Evolutionary conservation across 1,284 basidiomycete species (phyloP).

Genomic region (Heterobasidion irregulare): DNA sequence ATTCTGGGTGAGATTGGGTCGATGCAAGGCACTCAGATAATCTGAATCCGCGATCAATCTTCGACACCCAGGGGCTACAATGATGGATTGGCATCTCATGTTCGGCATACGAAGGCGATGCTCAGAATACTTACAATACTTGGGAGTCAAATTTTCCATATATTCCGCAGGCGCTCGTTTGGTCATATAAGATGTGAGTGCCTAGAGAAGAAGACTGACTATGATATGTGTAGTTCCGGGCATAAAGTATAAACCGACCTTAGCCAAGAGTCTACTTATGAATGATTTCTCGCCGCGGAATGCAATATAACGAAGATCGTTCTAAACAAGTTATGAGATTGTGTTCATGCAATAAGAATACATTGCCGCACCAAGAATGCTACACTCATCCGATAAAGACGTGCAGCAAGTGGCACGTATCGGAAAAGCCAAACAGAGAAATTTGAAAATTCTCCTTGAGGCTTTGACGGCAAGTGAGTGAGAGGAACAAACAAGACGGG

Average conservation of each 20-base stretch:
- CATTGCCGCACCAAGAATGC: slow-evolving; percentile 21
- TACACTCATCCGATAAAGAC: slow-evolving; percentile 24
- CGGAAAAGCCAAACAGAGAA: slow-evolving; percentile 26
- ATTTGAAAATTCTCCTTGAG: not conserved
- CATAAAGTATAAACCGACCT: not conserved
- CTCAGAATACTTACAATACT: slow-evolving; percentile 25
- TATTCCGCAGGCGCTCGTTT: slow-evolving; percentile 29
- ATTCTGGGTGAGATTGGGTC: slow-evolving; percentile 31
- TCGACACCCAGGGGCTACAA: slow-evolving; percentile 28
- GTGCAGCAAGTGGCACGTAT: slow-evolving; percentile 30
- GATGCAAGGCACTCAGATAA: slow-evolving; percentile 29
- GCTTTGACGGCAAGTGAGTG: not conserved
- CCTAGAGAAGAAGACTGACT: slow-evolving; percentile 11
- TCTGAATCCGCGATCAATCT: slow-evolving; percentile 27
- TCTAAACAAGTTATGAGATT: not conserved
- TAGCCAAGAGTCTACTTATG: not conserved
- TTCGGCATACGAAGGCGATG: not conserved
- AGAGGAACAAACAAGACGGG: no score
- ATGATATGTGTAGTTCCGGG: not conserved
- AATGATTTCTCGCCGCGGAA: slow-evolving; percentile 5
- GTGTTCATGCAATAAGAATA: not conserved
- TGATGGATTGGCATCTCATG: not conserved
- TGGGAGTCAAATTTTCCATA: slow-evolving; percentile 30
- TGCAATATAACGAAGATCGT: not conserved
- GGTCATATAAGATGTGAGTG: slow-evolving; percentile 23